Evolutionary conservation across 108 stramenopile genomes (phyloP), one percentile per base, ranked within the genome.

Genomic region (Pseudonitzschia multiseries): DNA sequence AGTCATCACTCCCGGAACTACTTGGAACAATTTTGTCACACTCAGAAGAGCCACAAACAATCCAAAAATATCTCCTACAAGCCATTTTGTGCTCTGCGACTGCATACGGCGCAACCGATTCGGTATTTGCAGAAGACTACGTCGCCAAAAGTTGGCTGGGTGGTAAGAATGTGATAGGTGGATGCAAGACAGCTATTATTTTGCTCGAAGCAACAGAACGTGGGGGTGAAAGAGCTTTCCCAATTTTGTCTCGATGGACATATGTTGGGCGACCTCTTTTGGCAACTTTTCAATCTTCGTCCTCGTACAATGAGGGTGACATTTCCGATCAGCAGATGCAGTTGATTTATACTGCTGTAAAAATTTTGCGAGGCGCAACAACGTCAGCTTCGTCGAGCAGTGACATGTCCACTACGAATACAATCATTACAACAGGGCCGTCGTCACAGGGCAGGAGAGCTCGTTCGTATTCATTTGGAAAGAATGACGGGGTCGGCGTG

Each of bases 381-480:
- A 81, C 88, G 21, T 63, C 75, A 26, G 73, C 77, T 57, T 41
- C 83, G 27, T 70, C 72, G 22, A 61, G 73, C 36, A 66, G 78
- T 43, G 79, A 72, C 0, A 20, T 64, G 21, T 68, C 64, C 29
- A 21, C 50, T 40, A 40, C 70, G 14, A 73, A 43, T 8, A 74
- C 89, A 36, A 80, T 83, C 40, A 91, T 95, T 51, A 85, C 86
- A 0, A 80, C 92, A 33, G 94, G 94, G 12, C 91, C 94, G 9
- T 63, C 80, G n/a, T 64, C 68, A n/a, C 63, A 61, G 8, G 91
- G 94, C 26, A 75, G 87, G n/a, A 66, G 94, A 71, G 59, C 69
- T 29, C 68, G 91, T 31, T 93, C 91, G 12, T 92, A 95, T 69
- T 93, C 94, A 6, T 72, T 95, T 74, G 90, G 91, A 41, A 81